These are phyloP conservation scores for Silene vulgaris DNA, from an alignment of 179 eudicot genomes.

Conservation along the genomic window DNA sequence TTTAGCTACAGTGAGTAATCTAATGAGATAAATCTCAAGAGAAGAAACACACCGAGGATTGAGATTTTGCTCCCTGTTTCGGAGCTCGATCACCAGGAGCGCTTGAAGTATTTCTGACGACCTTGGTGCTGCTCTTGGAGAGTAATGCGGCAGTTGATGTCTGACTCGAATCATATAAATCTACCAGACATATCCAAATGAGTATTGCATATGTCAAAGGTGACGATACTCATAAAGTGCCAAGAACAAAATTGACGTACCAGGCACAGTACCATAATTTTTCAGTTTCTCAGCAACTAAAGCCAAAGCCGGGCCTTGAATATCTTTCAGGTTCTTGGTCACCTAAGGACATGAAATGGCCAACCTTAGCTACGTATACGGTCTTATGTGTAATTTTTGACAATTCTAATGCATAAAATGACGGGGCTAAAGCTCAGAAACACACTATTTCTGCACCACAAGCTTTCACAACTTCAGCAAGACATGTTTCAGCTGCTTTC, in stretches of 20 bases:
- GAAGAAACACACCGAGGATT: conserved; percentile 50
- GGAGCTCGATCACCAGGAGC: conserved; percentile 55
- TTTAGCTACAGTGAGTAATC: not conserved
- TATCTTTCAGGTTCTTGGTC: conserved; percentile 70
- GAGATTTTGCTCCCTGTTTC: conserved; percentile 60
- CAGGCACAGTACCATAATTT: conserved; percentile 55
- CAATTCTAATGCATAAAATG: not conserved
- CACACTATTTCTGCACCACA: conserved; percentile 68
- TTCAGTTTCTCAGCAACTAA: conserved; percentile 70
- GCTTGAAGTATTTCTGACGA: conserved; percentile 47
- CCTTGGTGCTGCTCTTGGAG: conserved; percentile 46
- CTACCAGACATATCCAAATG: conserved; percentile 33
- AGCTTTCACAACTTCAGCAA: conserved; percentile 66
- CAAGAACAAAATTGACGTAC: conserved; percentile 27
- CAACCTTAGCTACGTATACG: not conserved
- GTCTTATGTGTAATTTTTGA: not conserved
- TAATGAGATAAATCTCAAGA: not conserved
- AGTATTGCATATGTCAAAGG: not conserved
- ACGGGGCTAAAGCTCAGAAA: not conserved
- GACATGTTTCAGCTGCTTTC: conserved; percentile 85
- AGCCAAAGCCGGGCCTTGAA: conserved; percentile 82
- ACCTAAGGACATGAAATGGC: conserved; percentile 42
- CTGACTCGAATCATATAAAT: conserved; percentile 47
- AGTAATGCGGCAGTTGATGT: conserved; percentile 37
- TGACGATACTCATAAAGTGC: not conserved